Evolutionary conservation across 169 alveolate species (phyloP).

Genomic region (Eimeria sp.): DNA sequence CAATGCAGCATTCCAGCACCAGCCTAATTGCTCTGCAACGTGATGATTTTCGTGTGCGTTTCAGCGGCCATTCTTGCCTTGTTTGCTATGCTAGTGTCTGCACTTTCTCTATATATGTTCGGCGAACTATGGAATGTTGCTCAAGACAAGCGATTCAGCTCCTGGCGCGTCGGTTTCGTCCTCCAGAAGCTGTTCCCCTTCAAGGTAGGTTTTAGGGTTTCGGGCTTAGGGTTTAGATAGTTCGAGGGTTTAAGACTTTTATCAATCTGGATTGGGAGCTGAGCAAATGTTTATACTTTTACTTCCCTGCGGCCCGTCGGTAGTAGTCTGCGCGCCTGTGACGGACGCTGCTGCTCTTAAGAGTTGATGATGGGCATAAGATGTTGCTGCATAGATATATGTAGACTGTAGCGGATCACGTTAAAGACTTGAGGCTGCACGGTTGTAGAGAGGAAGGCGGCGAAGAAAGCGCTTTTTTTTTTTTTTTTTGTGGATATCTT

Average conservation of each 20-base stretch:
- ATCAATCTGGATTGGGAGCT: not conserved
- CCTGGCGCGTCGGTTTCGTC: constrained; percentile 86
- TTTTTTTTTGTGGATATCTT: not conserved
- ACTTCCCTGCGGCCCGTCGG: no score
- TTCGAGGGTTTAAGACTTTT: not conserved
- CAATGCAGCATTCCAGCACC: not conserved
- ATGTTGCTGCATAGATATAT: not conserved
- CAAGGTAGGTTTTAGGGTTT: constrained; percentile 75
- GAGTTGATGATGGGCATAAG: not conserved
- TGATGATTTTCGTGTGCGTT: not conserved
- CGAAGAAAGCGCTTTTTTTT: not conserved
- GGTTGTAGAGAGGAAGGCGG: not conserved
- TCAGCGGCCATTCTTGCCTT: constrained; percentile 87
- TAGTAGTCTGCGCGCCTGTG: not conserved
- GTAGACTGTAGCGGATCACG: not conserved
- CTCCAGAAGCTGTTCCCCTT: constrained; percentile 87
- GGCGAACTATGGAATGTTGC: constrained; percentile 87
- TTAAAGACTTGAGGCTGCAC: not conserved
- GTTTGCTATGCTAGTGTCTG: constrained; percentile 87
- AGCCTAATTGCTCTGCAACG: not conserved
- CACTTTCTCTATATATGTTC: constrained; percentile 86
- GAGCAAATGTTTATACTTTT: not conserved
- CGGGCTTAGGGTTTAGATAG: not conserved
- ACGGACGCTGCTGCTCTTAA: not conserved
- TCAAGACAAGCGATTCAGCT: constrained; percentile 85